Evolutionary conservation across 805 yeast species (phyloP).

Genomic region (Scheffersomyces amazonensis): DNA sequence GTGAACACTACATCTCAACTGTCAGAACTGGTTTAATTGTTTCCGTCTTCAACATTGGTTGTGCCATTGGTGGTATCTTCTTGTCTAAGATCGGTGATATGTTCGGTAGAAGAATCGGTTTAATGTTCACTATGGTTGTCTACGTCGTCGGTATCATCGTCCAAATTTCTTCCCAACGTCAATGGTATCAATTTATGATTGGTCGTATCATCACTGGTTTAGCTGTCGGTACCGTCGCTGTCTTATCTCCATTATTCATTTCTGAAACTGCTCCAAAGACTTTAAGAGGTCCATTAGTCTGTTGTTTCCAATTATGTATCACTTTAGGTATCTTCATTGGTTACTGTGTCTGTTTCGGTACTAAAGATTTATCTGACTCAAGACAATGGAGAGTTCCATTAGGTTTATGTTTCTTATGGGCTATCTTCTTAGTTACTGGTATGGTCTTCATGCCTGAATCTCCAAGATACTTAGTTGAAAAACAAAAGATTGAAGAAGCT

Average conservation of each 20-base stretch:
- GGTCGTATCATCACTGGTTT: slow-evolving; percentile 70
- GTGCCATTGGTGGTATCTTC: slow-evolving; percentile 69
- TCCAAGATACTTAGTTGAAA: slow-evolving; percentile 59
- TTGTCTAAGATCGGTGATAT: slow-evolving; percentile 57
- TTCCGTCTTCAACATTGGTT: slow-evolving; percentile 62
- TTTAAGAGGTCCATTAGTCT: slow-evolving; percentile 68
- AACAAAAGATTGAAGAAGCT: slow-evolving; percentile 51
- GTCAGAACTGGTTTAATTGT: slow-evolving; percentile 53
- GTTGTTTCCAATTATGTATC: slow-evolving; percentile 67
- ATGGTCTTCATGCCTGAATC: slow-evolving; percentile 67
- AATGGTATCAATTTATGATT: slow-evolving; percentile 63
- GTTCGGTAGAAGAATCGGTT: slow-evolving; percentile 58
- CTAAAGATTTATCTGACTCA: slow-evolving; percentile 45
- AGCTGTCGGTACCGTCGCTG: slow-evolving; percentile 71
- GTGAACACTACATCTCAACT: slow-evolving; percentile 39
- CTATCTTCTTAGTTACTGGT: slow-evolving; percentile 46
- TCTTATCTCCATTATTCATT: slow-evolving; percentile 63
- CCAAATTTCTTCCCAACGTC: slow-evolving; percentile 51
- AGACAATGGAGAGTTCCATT: slow-evolving; percentile 70
- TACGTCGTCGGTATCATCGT: slow-evolving; percentile 61
- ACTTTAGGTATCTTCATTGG: slow-evolving; percentile 72
- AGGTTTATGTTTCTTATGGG: slow-evolving; percentile 54
- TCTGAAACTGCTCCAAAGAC: slow-evolving; percentile 70
- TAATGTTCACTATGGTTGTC: slow-evolving; percentile 50
- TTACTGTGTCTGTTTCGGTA: slow-evolving; percentile 64